Evolutionary conservation across 202 grass and related monocot genomes (phyloP), one percentile per base, ranked within the genome.

Genomic region (Panicum virgatum): DNA sequence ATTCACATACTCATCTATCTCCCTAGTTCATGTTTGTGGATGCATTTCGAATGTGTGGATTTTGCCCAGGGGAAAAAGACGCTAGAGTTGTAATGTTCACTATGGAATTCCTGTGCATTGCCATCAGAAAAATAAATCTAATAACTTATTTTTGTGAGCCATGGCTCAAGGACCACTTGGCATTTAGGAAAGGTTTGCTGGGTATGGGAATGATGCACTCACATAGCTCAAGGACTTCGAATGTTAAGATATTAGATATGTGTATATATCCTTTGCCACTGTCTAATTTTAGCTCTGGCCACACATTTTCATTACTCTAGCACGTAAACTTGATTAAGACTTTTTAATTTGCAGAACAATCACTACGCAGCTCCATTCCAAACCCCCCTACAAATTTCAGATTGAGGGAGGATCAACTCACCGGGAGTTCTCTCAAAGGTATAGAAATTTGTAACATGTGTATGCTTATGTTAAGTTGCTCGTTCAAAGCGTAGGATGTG

Each of bases 381-480:
- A 92, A 75, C 61, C 83, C 83, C 45, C 91, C 93, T 80, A 80
- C 87, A 81, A 92, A 95, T 89, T 99, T 99, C 75, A 99, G 89
- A 75, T 67, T 92, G 50, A 88, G 85, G 57, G 96, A 99, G 76
- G 96, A 99, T 85, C 93, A 92, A 83, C 85, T 94, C 22, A 84
- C 81, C 77, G 96, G 96, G 77, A 99, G 96, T 68, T 86, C 96
- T 81, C 77, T 99, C 58, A 96, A 87, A 92, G 89, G 96, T 99
- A 90, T 64, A 48, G 23, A 45, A 62, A 20, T 57, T 82, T 2
- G 60, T 63, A 54, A 57, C 26, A 73, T 75, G 74, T 76, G 61
- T 51, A 44, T 78, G 69, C 76, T 58, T 78, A 42, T 23, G 9
- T 80, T 77, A 52, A 61, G 36, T 63, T 87, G 73, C 67, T 83